A percentile compares a stretch with the other conserved stretches of the same genome.
phyloP scores from a whole-genome alignment of 2,329 filamentous ascomycete genomes.

The Cladosporium cucumerinum region DNA sequence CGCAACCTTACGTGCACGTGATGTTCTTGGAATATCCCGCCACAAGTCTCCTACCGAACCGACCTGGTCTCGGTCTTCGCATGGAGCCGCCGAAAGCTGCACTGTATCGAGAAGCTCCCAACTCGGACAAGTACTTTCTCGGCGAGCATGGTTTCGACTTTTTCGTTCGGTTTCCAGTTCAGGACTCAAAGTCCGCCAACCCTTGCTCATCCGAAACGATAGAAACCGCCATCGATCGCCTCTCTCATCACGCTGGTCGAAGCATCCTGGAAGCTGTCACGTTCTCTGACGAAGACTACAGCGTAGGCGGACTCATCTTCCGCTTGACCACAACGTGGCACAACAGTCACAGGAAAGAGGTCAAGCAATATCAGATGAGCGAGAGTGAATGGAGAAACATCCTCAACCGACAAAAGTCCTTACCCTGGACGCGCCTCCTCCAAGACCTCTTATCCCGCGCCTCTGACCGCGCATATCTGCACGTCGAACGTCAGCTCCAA shows the following conservation, averaged over 20 bases:
- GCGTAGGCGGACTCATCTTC: background rate
- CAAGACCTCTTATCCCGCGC: background rate
- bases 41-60: background rate
- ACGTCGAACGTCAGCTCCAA: conserved; percentile 7
- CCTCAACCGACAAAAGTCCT: no score
- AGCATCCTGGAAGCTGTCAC: conserved; percentile 4
- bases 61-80: background rate
- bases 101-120: background rate
- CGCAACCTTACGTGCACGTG: background rate
- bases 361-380: background rate
- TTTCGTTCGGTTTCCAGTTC: background rate
- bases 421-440: background rate
- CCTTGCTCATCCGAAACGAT: background rate
- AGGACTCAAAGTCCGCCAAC: background rate
- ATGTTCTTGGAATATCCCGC: background rate
- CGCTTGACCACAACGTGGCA: background rate
- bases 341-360: background rate
- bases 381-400: background rate
- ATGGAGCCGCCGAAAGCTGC: background rate
- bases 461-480: conserved; percentile 7
- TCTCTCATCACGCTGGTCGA: background rate
- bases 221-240: background rate
- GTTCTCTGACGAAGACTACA: background rate
- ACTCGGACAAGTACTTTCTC: background rate
- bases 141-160: background rate